Evolutionary conservation across 257 asterid species (phyloP).

Genomic region (Vinca minor): DNA sequence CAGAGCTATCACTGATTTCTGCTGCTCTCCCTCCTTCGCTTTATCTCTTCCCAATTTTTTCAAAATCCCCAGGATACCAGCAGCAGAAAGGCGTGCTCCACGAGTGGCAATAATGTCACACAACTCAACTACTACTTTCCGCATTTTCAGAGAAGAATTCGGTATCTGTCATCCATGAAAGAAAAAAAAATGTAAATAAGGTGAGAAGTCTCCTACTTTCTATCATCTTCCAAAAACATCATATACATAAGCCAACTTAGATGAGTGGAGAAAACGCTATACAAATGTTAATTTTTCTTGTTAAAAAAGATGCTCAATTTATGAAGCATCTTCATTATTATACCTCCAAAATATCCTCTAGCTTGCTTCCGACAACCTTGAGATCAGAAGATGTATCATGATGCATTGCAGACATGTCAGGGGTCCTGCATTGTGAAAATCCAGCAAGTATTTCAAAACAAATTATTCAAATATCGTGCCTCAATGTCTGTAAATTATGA

Average conservation of each 20-base stretch:
- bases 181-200: neutral
- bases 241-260: neutral
- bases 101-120: constrained; percentile 70
- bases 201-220: neutral
- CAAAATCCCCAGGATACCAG: constrained; percentile 66
- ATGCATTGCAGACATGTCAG: constrained; percentile 74
- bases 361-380: constrained; percentile 63
- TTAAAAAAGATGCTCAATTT: neutral
- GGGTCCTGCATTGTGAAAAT: constrained; percentile 46
- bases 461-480: neutral
- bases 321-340: neutral
- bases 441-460: constrained; percentile 11
- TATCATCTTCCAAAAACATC: neutral
- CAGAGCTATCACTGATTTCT: constrained; percentile 57
- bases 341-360: constrained; percentile 73
- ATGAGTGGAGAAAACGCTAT: neutral
- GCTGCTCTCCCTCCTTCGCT: constrained; percentile 39
- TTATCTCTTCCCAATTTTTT: constrained; percentile 72
- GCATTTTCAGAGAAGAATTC: constrained; percentile 44
- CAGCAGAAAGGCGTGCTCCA: constrained; percentile 85
- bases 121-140: constrained; percentile 49
- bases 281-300: neutral
- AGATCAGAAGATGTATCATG: constrained; percentile 77
- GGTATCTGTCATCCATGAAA: constrained; percentile 37
- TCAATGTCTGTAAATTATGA: neutral